Base-by-base conservation (phyloP, 805 yeast genomes). In the Ogataea allantospora region DNA sequence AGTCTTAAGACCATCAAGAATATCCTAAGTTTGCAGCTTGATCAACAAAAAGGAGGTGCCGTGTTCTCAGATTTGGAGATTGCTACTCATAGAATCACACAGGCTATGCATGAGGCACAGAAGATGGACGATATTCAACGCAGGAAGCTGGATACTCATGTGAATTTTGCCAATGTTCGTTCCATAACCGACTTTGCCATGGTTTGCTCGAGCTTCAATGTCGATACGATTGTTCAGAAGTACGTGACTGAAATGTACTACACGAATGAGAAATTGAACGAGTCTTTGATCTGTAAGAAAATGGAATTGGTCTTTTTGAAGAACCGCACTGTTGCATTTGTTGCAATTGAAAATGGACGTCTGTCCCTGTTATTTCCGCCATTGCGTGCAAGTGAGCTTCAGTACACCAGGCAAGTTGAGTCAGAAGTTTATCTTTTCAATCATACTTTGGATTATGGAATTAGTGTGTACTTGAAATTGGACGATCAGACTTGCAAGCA, bases 361-460 rank as follows among this genome's bases (percentile, higher is more conserved):
- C 50, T 59, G 16, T 47, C 60, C 6, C 39, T 66, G 26, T 22
- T 66, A 20, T 66, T 67, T 35, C 64, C 68, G 6, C 62, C 63
- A 15, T 44, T 67, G 17, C 47, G 53, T 23, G 36, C 38, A n/a
- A 43, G 47, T 9, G 66, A 62, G 33, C 48, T 66, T 8, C 40
- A 22, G 9, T 47, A 58, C 37, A 25, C 30, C 14, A 42, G 39
- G 18, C 48, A 46, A 14, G 38, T 46, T 6, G 51, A 51, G 16
- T 35, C 33, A 6, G 29, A 30, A 5, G 45, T 53, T 12, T 46
- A 39, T 18, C 42, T 44, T 5, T 54, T 57, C 25, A 38, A 27
- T 9, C 49, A 50, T 32, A 43, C 45, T 14, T 7, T 33, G 15
- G 48, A 53, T 15, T 8, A 42, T 2, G 42, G 46, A 5, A 41